Evolutionary conservation across 2,329 filamentous ascomycete genomes (phyloP), one percentile per base, ranked within the genome.

Genomic region (Trichophyton benhamiae): DNA sequence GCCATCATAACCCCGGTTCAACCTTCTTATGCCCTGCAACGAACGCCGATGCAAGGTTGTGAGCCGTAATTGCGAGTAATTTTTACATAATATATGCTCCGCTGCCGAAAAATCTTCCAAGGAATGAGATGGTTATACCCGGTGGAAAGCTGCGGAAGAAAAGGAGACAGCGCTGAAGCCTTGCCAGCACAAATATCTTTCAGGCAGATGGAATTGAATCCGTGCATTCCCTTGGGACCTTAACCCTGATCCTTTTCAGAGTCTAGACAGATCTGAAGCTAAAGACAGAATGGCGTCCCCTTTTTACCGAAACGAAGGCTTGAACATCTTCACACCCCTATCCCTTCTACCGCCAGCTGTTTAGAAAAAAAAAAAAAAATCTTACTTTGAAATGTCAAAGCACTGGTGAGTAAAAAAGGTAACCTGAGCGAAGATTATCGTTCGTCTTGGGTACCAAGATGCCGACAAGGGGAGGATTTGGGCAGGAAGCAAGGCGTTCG

Each of bases 1-100:
- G 11, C 20, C 20, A 25, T 22, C 22, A 25, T 25, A 5, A 52
- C 9, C 27, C 46, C 46, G 30, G 13, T 3, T 5, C 46, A 52
- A 52, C 46, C 46, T 52, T 52, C 20, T 30, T 52, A 4, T 52
- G 30, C 46, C 46, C 46, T 52, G 46, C 46, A 13, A 27, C 9
- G 46, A 52, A 22, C 22, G 46, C 20, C 46, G 20, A 20, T 4
- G 3, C 46, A 52, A 13, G 46, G 46, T 52, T 52, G 20, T 15
- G 20, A 52, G 46, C 46, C 46, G 46, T 52, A 25, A 52, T 52
- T 52, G 46, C 46, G 20, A 52, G 22, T 27, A 27, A 22, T 13
- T 27, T 52, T 52, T 52, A 52, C 46, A 52, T 52, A 52, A 52
- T 52, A 52, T 52, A 52, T 52, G 46, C 46, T 52, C 46, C 46